These are phyloP conservation scores for Tephrocybe sp. DNA, from an alignment of 768 basidiomycete species.

Conservation along the genomic window DNA sequence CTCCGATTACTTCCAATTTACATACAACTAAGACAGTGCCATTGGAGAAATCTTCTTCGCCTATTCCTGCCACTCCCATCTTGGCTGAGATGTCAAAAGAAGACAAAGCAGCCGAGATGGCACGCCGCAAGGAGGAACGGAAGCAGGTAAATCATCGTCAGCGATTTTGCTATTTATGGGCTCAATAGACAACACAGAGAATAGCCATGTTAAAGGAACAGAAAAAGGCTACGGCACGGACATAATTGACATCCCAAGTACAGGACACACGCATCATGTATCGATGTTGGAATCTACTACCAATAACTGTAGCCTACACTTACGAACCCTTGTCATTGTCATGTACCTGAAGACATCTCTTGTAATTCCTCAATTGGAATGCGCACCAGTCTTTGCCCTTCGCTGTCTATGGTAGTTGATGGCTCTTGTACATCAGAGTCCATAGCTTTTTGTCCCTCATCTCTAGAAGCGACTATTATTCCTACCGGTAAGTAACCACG, in stretches of 20 bases:
- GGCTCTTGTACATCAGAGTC: constrained; percentile 1
- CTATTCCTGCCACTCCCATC: constrained; percentile 21
- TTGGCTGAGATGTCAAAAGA: constrained; percentile 71
- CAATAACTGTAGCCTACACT: not conserved
- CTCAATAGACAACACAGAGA: constrained; percentile 40
- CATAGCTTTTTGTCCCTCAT: constrained; percentile 22
- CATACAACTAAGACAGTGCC: constrained; percentile 18
- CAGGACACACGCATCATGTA: not conserved
- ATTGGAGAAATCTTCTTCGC: constrained; percentile 10
- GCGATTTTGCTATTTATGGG: constrained; percentile 1
- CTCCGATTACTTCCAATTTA: constrained; percentile 20
- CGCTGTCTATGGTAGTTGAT: constrained; percentile 12
- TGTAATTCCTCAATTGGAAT: constrained; percentile 69
- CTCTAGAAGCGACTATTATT: constrained; percentile 47
- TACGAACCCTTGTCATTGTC: not conserved
- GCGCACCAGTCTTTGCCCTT: constrained; percentile 68
- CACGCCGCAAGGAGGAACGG: constrained; percentile 85
- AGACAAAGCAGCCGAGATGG: constrained; percentile 93
- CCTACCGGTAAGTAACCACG: not conserved
- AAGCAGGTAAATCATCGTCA: constrained; percentile 55
- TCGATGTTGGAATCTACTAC: not conserved
- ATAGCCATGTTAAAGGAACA: constrained; percentile 81
- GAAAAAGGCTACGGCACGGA: constrained; percentile 53
- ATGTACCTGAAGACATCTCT: constrained; percentile 19
- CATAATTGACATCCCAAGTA: constrained; percentile 2